A percentile compares a stretch with the other conserved stretches of the same genome.
phyloP scores from a whole-genome alignment of 805 yeast genomes.

The Saccharomycopsis selenospora region DNA sequence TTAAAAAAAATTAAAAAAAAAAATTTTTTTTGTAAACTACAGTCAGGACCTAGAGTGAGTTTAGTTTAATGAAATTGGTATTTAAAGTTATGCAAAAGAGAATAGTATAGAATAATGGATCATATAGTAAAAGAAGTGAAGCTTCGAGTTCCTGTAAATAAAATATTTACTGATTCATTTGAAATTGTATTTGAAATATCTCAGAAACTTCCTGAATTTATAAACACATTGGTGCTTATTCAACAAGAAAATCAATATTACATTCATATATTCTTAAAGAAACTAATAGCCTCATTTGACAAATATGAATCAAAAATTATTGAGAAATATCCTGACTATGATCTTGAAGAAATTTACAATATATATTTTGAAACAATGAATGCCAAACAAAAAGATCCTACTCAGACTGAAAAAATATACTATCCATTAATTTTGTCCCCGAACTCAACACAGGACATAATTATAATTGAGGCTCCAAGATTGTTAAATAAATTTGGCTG shows the following conservation, averaged over 20 bases:
- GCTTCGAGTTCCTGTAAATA: constrained; percentile 28
- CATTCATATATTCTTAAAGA: constrained; percentile 38
- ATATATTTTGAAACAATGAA: constrained; percentile 27
- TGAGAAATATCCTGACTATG: constrained; percentile 10
- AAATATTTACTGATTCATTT: constrained; percentile 11
- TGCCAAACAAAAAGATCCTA: constrained; percentile 25
- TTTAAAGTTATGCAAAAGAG: too few species aligned
- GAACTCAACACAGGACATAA: constrained; percentile 22
- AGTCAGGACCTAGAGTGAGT: too few species aligned
- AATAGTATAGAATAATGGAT: too few species aligned
- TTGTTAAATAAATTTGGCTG: constrained; percentile 69
- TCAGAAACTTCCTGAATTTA: constrained; percentile 14
- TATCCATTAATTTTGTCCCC: constrained; percentile 24
- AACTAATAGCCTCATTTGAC: constrained; percentile 35
- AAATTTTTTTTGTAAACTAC: too few species aligned
- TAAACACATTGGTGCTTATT: constrained; percentile 22
- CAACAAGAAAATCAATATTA: constrained; percentile 43
- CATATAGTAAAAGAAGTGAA: constrained; percentile 23
- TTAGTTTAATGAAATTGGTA: too few species aligned
- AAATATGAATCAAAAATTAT: constrained; percentile 9
- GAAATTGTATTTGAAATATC: neutral
- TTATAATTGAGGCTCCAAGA: constrained; percentile 53
- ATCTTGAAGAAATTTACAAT: constrained; percentile 29
- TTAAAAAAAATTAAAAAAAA: too few species aligned
- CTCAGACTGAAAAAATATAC: constrained; percentile 28